phyloP scores from a whole-genome alignment of 148 eudicot species.

The Dysphania ambrosioides region DNA sequence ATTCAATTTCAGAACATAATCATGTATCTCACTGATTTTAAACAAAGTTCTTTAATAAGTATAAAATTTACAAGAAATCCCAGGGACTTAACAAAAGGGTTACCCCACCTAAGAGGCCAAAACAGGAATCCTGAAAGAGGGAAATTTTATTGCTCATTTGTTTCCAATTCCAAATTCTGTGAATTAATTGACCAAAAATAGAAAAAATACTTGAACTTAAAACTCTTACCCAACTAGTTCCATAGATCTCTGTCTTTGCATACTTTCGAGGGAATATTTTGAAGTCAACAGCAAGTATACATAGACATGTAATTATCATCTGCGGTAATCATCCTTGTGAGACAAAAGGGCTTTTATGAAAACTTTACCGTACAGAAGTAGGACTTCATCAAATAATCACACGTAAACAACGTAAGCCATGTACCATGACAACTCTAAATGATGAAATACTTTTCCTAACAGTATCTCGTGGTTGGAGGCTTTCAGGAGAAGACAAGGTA shows the following conservation, averaged over 20 bases:
- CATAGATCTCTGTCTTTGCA: conserved; percentile 95
- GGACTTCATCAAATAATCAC: conserved; percentile 4
- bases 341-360: conserved; percentile 27
- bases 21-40: neutral
- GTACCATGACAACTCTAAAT: conserved; percentile 72
- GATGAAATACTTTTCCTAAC: conserved; percentile 56
- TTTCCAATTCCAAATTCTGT: neutral
- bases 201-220: conserved; percentile 2
- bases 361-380: conserved; percentile 11
- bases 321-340: conserved; percentile 52
- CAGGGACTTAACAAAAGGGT: neutral
- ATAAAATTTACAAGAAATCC: neutral
- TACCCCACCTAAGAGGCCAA: neutral
- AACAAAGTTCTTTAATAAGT: neutral
- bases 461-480: conserved; percentile 26
- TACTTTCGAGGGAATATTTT: conserved; percentile 79
- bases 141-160: neutral
- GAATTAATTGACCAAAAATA: neutral
- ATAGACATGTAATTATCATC: conserved; percentile 76
- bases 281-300: conserved; percentile 97
- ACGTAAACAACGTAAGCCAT: conserved; percentile 14
- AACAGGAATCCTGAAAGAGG: neutral
- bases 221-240: conserved; percentile 78
- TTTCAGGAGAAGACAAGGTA: conserved; percentile 34
- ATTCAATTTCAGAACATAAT: neutral